phyloP scores from a whole-genome alignment of 805 yeast species.

The Yarrowia sp. region DNA sequence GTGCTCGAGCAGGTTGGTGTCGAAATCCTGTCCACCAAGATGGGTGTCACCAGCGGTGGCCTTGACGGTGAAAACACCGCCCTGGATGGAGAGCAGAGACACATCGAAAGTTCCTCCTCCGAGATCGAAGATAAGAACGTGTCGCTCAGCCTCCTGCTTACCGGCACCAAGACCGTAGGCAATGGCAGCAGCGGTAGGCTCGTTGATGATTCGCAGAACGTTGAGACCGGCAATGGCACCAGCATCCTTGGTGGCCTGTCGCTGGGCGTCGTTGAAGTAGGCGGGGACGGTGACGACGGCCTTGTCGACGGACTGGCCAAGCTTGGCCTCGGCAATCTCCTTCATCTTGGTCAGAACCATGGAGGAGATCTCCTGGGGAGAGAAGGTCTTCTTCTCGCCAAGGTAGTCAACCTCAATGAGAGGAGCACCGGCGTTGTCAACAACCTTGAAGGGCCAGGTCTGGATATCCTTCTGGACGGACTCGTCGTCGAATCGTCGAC shows the following conservation, averaged over 20 bases:
- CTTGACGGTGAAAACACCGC: constrained; percentile 96
- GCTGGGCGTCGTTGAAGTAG: constrained; percentile 86
- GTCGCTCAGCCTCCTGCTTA: constrained; percentile 79
- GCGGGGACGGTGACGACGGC: constrained; percentile 90
- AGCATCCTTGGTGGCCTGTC: constrained; percentile 91
- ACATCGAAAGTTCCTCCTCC: constrained; percentile 99
- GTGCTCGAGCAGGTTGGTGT: constrained; percentile 91
- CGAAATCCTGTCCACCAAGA: constrained; percentile 99
- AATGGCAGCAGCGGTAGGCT: constrained; percentile 96
- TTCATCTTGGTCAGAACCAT: constrained; percentile 92
- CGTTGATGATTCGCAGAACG: constrained; percentile 84
- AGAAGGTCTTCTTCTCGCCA: constrained; percentile 84
- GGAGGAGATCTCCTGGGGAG: constrained; percentile 94
- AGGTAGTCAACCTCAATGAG: constrained; percentile 81
- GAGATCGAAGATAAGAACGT: constrained; percentile 88
- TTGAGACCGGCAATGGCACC: constrained; percentile 86
- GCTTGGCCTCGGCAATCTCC: constrained; percentile 82
- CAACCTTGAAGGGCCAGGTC: constrained; percentile 90
- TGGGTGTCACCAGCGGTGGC: constrained; percentile 99
- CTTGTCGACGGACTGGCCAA: constrained; percentile 79
- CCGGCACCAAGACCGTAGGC: constrained; percentile 97
- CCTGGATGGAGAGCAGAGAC: constrained; percentile 86
- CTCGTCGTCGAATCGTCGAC: constrained; percentile 84
- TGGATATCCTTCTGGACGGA: constrained; percentile 88
- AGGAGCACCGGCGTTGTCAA: constrained; percentile 77